phyloP scores from a whole-genome alignment of 2,329 filamentous ascomycete species.

The Trichoderma atroviride region DNA sequence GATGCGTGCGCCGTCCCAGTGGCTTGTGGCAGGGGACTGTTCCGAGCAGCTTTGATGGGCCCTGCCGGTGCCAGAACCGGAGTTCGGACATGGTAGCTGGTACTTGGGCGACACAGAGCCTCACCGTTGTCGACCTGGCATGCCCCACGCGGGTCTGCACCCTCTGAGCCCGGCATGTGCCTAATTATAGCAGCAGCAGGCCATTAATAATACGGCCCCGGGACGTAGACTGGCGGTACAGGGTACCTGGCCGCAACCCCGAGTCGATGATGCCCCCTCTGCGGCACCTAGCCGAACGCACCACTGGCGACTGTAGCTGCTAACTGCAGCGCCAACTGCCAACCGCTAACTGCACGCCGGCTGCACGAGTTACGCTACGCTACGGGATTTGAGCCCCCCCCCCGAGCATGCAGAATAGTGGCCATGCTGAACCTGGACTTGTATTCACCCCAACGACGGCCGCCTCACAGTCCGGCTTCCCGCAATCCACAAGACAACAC shows the following conservation, averaged over 20 bases:
- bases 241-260: not conserved
- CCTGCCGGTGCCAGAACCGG: not conserved
- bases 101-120: slow-evolving; percentile 9
- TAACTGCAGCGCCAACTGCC: no score
- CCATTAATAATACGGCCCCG: slow-evolving; percentile 21
- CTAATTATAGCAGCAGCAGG: slow-evolving; percentile 17
- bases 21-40: not conserved
- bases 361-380: not conserved
- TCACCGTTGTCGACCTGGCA: slow-evolving; percentile 9
- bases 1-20: not conserved
- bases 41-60: not conserved
- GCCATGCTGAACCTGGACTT: not conserved
- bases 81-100: not conserved
- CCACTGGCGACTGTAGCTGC: not conserved
- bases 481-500: slow-evolving; percentile 24
- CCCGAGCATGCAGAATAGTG: not conserved
- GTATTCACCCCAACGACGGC: slow-evolving; percentile 20
- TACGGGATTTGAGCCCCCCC: slow-evolving; percentile 5
- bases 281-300: not conserved
- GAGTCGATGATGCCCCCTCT: slow-evolving; percentile 14
- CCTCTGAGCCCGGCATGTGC: not conserved
- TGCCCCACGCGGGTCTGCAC: not conserved
- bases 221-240: slow-evolving; percentile 10
- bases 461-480: slow-evolving; percentile 15
- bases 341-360: not conserved